These are phyloP conservation scores for Paecilomyces formosus DNA, from an alignment of 2,329 filamentous ascomycete species.

Conservation along the genomic window DNA sequence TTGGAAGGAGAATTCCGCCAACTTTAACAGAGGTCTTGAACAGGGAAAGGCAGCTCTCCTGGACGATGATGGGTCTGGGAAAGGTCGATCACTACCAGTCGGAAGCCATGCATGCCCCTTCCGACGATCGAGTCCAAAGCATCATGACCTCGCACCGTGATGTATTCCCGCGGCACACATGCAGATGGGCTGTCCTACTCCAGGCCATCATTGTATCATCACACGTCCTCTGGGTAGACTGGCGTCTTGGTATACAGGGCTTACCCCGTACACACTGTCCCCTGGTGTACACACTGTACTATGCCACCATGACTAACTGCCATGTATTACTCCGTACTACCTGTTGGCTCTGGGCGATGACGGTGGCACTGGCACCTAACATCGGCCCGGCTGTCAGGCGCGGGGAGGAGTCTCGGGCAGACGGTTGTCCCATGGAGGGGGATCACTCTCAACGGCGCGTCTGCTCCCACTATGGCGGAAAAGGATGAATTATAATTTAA, in stretches of 20 bases:
- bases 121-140: background rate
- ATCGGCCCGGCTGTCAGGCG: background rate
- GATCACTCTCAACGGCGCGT: background rate
- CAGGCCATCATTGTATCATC: background rate
- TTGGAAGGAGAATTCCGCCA: background rate
- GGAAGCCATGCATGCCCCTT: background rate
- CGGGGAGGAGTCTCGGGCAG: background rate
- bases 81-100: background rate
- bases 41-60: conserved; percentile 11
- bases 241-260: background rate
- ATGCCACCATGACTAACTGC: no score
- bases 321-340: background rate
- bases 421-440: background rate
- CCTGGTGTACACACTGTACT: background rate
- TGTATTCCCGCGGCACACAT: background rate
- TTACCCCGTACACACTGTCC: background rate
- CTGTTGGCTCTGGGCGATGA: background rate
- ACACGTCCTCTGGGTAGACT: background rate
- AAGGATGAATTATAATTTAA: background rate
- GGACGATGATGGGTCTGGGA: conserved; percentile 3
- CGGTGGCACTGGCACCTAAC: background rate
- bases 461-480: background rate
- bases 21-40: conserved; percentile 3
- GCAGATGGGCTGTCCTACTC: background rate
- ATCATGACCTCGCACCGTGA: background rate